Percentiles rank a stretch among this genome's conserved stretches.
These are phyloP conservation scores for Kuraishia piskuri DNA, from an alignment of 805 yeast genomes.

Conservation along the genomic window DNA sequence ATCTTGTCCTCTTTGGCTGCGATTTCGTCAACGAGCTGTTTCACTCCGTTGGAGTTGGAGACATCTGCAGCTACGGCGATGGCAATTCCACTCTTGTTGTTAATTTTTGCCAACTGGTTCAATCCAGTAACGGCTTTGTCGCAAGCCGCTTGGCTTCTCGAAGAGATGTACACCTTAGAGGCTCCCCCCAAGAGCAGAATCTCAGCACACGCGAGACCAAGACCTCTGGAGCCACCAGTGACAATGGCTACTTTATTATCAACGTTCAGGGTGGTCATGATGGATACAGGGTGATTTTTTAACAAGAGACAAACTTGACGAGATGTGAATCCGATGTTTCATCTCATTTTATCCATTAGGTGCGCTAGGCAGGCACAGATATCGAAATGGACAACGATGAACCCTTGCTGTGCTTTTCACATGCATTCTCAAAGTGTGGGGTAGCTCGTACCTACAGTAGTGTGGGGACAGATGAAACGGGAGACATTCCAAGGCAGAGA, in stretches of 20 bases:
- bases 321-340: too few relatives aligned
- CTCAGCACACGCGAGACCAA: conserved; percentile 63
- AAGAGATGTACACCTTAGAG: conserved; percentile 48
- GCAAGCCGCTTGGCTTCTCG: conserved; percentile 56
- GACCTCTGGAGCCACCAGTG: conserved; percentile 73
- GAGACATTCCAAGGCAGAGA: background rate
- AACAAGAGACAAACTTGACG: too few relatives aligned
- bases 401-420: background rate
- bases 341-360: too few relatives aligned
- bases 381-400: background rate
- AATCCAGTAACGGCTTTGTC: conserved; percentile 39
- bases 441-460: background rate
- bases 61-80: conserved; percentile 49
- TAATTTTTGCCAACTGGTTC: conserved; percentile 18
- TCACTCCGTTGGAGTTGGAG: conserved; percentile 39
- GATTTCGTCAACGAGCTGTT: conserved; percentile 32
- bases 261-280: conserved; percentile 27
- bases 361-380: too few relatives aligned
- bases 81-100: conserved; percentile 20
- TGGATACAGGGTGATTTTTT: too few relatives aligned
- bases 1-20: conserved; percentile 31
- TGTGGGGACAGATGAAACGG: background rate
- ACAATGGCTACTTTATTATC: conserved; percentile 57
- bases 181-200: conserved; percentile 57
- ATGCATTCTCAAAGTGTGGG: background rate